Base-by-base conservation (phyloP, 2,329 filamentous ascomycete species). In the Lithohypha guttulata region DNA sequence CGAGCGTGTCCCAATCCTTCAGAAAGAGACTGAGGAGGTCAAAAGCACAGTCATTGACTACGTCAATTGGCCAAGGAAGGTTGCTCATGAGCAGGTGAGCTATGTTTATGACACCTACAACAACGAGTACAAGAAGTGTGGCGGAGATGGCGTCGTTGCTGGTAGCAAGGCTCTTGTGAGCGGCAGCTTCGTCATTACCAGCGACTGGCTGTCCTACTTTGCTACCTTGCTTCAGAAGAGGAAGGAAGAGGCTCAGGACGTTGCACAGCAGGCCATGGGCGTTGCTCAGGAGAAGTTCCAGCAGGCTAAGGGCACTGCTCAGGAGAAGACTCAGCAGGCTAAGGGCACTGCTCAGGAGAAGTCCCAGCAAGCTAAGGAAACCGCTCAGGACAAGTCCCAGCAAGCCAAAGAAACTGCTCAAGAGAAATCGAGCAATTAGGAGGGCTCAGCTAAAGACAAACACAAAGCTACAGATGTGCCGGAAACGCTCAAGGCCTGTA, bases 11-110 rank as follows among this genome's bases (percentile, higher is more conserved):
- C 83, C 83, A 37, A 69, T 73, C 44, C 70, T 89, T 59, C 84
- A 80, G 68, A 80, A 85, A 63, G 77, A 82, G 35, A 83, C 81
- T 18, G 68, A 71, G 48, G 79, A 84, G 58, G 68, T 87, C 37
- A 76, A 76, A 60, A 68, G 67, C 42, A 73, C 77, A 11, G 72
- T 81, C 52, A 72, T 75, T 56, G 68, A 68, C 52, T 50, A 78
- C 27, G 69, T 79, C 42, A 67, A 73, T 46, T 66, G 76, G 45
- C 82, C 82, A 6, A 62, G 78, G 51, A 73, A 73, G 54, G 71
- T 80, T 52, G 73, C 71, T 15, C 69, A 68, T 27, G 73, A 75
- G 31, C 73, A 75, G 46, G 66, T 62, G 50, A 49, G 59, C 41
- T 65, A 67, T 47, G 50, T 66, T 26, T 52, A 62, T 41, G 56